Evolutionary conservation across 208 protist genomes (phyloP).

Genomic region (Crithidia sp.): DNA sequence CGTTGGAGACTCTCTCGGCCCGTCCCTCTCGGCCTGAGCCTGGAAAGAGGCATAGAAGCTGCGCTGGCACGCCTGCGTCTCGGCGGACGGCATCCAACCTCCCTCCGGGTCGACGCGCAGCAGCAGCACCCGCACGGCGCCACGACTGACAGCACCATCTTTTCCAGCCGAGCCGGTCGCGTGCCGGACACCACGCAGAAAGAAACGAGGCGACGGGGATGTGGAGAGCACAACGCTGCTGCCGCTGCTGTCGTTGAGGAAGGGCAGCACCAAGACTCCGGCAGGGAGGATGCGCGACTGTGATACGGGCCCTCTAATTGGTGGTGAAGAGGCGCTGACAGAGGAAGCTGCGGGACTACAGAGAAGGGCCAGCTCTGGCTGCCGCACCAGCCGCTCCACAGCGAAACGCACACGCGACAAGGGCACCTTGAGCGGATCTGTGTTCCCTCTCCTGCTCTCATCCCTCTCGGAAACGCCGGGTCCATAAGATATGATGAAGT

Average conservation of each 20-base stretch:
- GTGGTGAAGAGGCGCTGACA: background rate
- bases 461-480: too few species aligned
- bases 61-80: slow-evolving; percentile 35
- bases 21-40: slow-evolving; percentile 1
- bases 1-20: too few species aligned
- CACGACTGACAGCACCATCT: background rate
- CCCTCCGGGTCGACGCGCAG: slow-evolving; percentile 63
- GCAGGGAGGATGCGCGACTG: slow-evolving; percentile 18
- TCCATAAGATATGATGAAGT: background rate
- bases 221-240: background rate
- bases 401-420: background rate
- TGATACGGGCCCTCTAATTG: slow-evolving; percentile 2
- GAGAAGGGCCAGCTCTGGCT: slow-evolving; percentile 8
- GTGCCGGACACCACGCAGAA: background rate
- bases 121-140: slow-evolving; percentile 46
- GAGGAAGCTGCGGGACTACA: slow-evolving; percentile 1
- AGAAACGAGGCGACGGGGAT: slow-evolving; percentile 13
- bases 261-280: slow-evolving; percentile 8
- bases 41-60: slow-evolving; percentile 39
- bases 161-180: too few species aligned
- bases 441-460: too few species aligned
- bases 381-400: background rate
- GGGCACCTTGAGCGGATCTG: background rate
- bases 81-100: slow-evolving; percentile 45
- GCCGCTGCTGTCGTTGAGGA: background rate